phyloP scores from a whole-genome alignment of 768 basidiomycete species.

The Podaxis sp. region DNA sequence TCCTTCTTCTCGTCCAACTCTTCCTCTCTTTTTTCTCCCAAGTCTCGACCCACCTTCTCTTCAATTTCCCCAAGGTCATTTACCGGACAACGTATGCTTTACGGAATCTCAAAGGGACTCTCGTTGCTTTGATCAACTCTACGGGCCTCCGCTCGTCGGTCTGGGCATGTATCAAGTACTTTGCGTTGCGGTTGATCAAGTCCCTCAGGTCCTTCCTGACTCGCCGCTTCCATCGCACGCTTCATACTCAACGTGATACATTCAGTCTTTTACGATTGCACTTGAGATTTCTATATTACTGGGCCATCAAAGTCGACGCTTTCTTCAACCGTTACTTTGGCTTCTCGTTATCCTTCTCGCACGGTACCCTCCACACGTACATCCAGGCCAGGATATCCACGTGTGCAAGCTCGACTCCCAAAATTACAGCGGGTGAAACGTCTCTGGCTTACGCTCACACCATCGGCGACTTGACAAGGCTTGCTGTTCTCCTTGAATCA shows the following conservation, averaged over 20 bases:
- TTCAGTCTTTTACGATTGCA: neutral
- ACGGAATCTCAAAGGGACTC: neutral
- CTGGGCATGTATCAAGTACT: neutral
- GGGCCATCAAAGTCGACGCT: neutral
- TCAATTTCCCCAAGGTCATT: neutral
- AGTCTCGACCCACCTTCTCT: neutral
- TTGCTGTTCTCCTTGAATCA: neutral
- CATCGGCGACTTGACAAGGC: neutral
- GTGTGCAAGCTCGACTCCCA: neutral
- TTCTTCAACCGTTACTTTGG: neutral
- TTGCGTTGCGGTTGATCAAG: neutral
- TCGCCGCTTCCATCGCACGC: neutral
- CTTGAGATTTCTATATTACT: neutral
- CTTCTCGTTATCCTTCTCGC: neutral
- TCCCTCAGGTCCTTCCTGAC: neutral
- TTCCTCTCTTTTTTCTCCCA: neutral
- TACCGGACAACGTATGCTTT: neutral
- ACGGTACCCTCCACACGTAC: neutral
- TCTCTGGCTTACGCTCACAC: neutral
- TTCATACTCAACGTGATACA: neutral
- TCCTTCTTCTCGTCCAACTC: neutral
- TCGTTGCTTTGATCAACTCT: neutral
- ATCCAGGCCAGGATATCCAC: neutral
- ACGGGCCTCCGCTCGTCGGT: neutral
- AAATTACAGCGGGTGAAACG: neutral